Evolutionary conservation across 75 land plant genomes (phyloP), one percentile per base, ranked within the genome.

Genomic region (Cryptomeria japonica): DNA sequence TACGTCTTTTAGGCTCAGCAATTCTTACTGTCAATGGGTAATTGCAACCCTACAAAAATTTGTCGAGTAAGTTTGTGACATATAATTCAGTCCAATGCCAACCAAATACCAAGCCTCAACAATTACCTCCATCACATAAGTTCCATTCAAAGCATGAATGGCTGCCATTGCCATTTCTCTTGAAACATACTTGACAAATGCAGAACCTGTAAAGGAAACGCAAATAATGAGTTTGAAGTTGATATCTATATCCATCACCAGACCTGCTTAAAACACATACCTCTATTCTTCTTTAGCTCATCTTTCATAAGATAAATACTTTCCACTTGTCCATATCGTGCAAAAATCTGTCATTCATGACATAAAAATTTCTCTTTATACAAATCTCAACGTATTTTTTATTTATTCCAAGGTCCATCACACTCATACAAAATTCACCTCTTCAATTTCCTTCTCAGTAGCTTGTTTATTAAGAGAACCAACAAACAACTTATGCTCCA

Each of bases 221-320:
- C 7, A 32, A 51, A 51, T 32, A 31, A 34, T 86, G 42, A 0
- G 82, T 53, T 47, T 80, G 22, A 31, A 68, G 72, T 28, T 68
- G 49, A 85, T 18, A 55, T 83, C 22, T 46, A 80, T 78, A 87
- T 87, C 34, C 39, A 34, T 14, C 22, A 22, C 6, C 56, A 87
- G 51, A 61, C 9, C 32, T 34, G 25, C 13, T 38, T 70, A 28
- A 55, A 32, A 44, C 37, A 38, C 53, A 89, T 58, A 97, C 99
- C 98, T 88, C 98, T 93, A 87, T 97, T 96, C 73, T 94, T 93
- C 86, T 92, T 95, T 87, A 90, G 58, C 36, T 95, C 95, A 93
- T 98, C 98, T 70, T 94, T 94, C 98, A 98, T 96, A 42, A 98
- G 90, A 87, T 98, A 98, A 7, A 98, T 96, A 91, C 96, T 96